Percentiles rank a stretch among this genome's conserved stretches.
Conservation (phyloP, 805 yeast species). For the Kluyveromyces dobzhanskii region DNA sequence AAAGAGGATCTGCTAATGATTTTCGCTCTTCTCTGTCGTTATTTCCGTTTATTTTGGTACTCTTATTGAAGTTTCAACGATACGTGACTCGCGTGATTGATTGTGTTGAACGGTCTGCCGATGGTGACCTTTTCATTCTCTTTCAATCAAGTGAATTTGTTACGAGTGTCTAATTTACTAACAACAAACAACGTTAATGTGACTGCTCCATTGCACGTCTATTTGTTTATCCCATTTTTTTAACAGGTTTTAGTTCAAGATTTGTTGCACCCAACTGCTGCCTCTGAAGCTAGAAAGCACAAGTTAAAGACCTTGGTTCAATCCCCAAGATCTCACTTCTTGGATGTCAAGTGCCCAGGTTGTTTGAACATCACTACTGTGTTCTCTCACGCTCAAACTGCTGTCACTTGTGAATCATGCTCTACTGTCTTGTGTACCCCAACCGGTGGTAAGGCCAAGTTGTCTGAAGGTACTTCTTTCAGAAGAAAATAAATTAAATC, state of each 20-base stretch:
- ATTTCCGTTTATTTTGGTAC: too few species aligned
- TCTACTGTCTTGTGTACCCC: conserved; percentile 98
- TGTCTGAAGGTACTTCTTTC: conserved; percentile 99
- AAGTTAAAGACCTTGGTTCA: conserved; percentile 96
- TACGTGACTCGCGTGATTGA: too few species aligned
- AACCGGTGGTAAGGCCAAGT: conserved; percentile 99
- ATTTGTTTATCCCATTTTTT: too few species aligned
- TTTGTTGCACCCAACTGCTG: conserved; percentile 96
- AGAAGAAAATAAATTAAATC: conserved; percentile 76
- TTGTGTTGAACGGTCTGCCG: too few species aligned
- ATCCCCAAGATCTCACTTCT: conserved; percentile 97
- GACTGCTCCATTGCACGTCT: too few species aligned
- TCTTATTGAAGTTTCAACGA: too few species aligned
- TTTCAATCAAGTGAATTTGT: too few species aligned
- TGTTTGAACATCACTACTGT: conserved; percentile 98
- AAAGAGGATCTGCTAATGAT: too few species aligned
- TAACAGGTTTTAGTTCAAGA: conserved; percentile 94
- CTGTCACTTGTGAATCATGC: conserved; percentile 98
- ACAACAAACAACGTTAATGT: too few species aligned
- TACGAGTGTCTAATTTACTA: too few species aligned
- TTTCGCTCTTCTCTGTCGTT: too few species aligned
- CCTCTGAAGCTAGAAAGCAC: conserved; percentile 94
- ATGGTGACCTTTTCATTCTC: too few species aligned
- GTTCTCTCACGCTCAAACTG: conserved; percentile 99
- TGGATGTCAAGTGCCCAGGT: conserved; percentile 99